Base-by-base conservation (phyloP, 768 basidiomycete genomes). In the Lactarius hengduanensis region DNA sequence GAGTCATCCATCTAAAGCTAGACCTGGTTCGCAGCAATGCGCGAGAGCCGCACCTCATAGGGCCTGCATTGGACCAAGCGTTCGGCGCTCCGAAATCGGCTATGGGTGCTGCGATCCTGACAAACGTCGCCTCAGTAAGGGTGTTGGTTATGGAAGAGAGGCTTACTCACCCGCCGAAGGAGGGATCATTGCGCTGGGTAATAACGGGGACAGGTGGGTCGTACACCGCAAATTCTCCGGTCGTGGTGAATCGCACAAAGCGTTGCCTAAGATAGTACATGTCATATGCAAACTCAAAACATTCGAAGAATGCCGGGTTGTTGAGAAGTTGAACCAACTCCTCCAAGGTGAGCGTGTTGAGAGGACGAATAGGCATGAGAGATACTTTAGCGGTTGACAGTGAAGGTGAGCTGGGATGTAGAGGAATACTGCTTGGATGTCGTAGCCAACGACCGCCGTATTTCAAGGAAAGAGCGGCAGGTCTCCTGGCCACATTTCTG, bases 21-120 rank as follows among this genome's bases (percentile, higher is more conserved):
- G n/a, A 41, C 18, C 3, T 41, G 28, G 36, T 57, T 34, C 57
- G 22, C n/a, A 57, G 61, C 18, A 41, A 41, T 34, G 30, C 28
- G 32, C n/a, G 30, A 53, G 56, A 36, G n/a, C 65, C 38, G 61
- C 61, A 59, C 56, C 47, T 58, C 34, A n/a, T 10, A 36, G 65
- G 59, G 65, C 22, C 32, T 62, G 56, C 55, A 61, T 11, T 20
- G 7, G 30, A 7, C 36, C 36, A 28, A 47, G 30, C 40, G 16
- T 20, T 61, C 30, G 4, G 38, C 30, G 28, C n/a, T 53, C 38
- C 45, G 45, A 58, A 41, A 34, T 34, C 16, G n/a, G 55, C 13
- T 10, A 36, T 18, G 40, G 34, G 28, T 16, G 36, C 36, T 57
- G 56, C 45, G 55, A 57, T 20, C 56, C 65, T 62, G 45, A 26